These are phyloP conservation scores for Berberis thunbergii DNA, from an alignment of 164 flowering plant genomes.

Conservation along the genomic window DNA sequence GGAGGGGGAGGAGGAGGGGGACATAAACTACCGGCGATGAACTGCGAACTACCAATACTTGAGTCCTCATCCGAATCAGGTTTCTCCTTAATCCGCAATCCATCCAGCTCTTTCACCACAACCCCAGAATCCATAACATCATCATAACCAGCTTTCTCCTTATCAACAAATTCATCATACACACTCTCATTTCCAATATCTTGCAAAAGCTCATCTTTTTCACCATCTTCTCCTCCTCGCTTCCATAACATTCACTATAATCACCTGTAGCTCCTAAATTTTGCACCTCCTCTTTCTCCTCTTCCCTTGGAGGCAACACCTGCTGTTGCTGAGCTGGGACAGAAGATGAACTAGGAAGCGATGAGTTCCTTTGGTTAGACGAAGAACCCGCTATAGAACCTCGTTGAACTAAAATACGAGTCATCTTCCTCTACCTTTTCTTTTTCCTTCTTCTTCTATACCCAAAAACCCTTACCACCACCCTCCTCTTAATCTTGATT, in stretches of 20 bases:
- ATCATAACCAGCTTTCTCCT: slow-evolving; percentile 26
- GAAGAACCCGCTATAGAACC: slow-evolving; percentile 27
- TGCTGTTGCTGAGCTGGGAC: slow-evolving; percentile 28
- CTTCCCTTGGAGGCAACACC: slow-evolving; percentile 11
- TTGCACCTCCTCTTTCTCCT: slow-evolving; percentile 45
- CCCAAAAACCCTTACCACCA: background rate
- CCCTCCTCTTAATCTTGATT: background rate
- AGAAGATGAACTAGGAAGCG: slow-evolving; percentile 39
- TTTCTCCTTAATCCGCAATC: slow-evolving; percentile 34
- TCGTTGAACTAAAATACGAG: slow-evolving; percentile 83
- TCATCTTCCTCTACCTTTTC: slow-evolving; percentile 32
- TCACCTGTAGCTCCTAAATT: slow-evolving; percentile 36
- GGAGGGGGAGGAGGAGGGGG: slow-evolving; percentile 92
- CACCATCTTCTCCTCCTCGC: slow-evolving; percentile 24
- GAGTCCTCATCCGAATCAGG: slow-evolving; percentile 23
- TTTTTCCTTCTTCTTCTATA: background rate
- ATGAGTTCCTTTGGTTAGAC: slow-evolving; percentile 42
- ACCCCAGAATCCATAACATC: slow-evolving; percentile 26
- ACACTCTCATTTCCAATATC: slow-evolving; percentile 24
- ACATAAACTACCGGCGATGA: slow-evolving; percentile 29
- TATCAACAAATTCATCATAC: slow-evolving; percentile 23
- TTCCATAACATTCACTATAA: slow-evolving; percentile 22
- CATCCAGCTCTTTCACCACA: slow-evolving; percentile 26
- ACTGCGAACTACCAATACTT: slow-evolving; percentile 26
- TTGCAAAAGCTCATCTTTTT: slow-evolving; percentile 31